These are phyloP conservation scores for Plasmopara viticola DNA, from an alignment of 352 stramenopile genomes.

Conservation along the genomic window DNA sequence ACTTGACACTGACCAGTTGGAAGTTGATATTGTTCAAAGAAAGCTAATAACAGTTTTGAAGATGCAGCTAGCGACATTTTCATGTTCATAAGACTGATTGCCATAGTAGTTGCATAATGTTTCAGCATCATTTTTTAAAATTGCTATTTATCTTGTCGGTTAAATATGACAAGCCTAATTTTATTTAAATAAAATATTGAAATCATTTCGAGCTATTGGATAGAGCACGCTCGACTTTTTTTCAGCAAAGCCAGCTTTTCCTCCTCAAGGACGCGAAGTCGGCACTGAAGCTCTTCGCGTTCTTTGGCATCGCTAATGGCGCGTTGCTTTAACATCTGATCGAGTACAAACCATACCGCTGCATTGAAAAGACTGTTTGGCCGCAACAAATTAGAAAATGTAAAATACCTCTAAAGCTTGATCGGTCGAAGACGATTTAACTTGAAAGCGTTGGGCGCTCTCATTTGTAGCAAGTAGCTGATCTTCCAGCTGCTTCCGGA, in stretches of 20 bases:
- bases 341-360: background rate
- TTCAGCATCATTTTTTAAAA: no score
- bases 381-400: background rate
- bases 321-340: conserved; percentile 40
- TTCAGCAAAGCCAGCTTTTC: conserved; percentile 50
- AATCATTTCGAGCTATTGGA: conserved; percentile 40
- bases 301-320: conserved; percentile 42
- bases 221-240: conserved; percentile 45
- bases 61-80: no score
- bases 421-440: conserved; percentile 32
- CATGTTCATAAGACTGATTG: no score
- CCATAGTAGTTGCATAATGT: no score
- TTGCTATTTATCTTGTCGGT: no score
- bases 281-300: conserved; percentile 47
- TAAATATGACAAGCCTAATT: background rate
- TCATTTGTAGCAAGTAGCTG: conserved; percentile 28
- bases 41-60: no score
- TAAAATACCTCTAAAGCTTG: conserved; percentile 41
- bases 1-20: no score
- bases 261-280: conserved; percentile 43
- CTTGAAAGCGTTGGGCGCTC: conserved; percentile 24
- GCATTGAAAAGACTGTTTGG: background rate
- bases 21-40: no score
- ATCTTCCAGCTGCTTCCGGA: conserved; percentile 24
- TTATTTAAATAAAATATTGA: background rate